A percentile compares a stretch with the other conserved stretches of the same genome.
These are phyloP conservation scores for Linnemannia zychae DNA, from an alignment of 192 early-diverging fungal species.

Conservation along the genomic window DNA sequence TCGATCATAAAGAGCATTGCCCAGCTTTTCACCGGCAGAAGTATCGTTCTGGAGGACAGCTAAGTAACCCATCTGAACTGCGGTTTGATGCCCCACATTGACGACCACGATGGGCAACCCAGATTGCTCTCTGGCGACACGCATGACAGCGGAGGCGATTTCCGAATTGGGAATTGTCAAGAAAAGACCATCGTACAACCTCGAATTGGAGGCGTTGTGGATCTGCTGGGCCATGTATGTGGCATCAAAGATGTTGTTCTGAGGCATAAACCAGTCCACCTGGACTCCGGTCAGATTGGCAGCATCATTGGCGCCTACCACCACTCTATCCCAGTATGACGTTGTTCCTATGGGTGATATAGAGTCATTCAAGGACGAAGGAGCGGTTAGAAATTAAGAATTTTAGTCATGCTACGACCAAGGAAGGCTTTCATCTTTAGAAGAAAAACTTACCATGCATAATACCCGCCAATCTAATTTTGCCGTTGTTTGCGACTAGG, in stretches of 20 bases:
- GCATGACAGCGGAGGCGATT: slow-evolving; percentile 31
- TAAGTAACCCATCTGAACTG: slow-evolving; percentile 28
- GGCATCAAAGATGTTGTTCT: slow-evolving; percentile 1
- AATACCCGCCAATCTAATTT: slow-evolving; percentile 24
- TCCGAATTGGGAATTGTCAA: slow-evolving; percentile 43
- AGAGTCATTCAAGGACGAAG: background rate
- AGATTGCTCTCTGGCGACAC: slow-evolving; percentile 7
- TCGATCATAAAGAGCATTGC: slow-evolving; percentile 37
- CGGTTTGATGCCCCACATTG: slow-evolving; percentile 38
- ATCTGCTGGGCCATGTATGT: slow-evolving; percentile 25
- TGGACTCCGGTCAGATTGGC: slow-evolving; percentile 18
- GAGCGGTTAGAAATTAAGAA: background rate
- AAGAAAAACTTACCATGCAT: slow-evolving; percentile 20
- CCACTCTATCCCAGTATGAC: slow-evolving; percentile 20
- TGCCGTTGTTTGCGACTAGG: slow-evolving; percentile 9
- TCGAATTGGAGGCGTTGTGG: background rate
- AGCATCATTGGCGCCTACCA: slow-evolving; percentile 23
- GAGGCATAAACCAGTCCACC: slow-evolving; percentile 21
- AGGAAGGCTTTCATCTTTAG: background rate
- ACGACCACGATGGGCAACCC: slow-evolving; percentile 38
- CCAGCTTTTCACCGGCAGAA: slow-evolving; percentile 27
- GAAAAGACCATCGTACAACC: slow-evolving; percentile 33
- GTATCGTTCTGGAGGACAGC: slow-evolving; percentile 47
- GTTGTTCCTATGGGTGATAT: slow-evolving; percentile 1
- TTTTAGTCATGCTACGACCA: too few relatives aligned